Base-by-base conservation (phyloP, 2,329 filamentous ascomycete species). In the Beauveria varroae region DNA sequence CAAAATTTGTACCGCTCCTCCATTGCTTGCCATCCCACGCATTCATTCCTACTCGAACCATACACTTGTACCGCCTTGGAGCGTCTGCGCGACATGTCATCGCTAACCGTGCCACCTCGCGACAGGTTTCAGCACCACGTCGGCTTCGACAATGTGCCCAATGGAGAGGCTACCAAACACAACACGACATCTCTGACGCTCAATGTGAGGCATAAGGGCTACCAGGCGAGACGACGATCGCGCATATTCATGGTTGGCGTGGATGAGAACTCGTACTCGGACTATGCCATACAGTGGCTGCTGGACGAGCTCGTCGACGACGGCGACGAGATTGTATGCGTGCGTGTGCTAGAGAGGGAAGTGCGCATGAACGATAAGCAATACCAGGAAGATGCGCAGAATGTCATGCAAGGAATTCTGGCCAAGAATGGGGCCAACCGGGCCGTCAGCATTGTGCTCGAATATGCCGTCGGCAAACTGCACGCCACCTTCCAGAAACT, bases 231-330 rank as follows among this genome's bases (percentile, higher is more conserved):
- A 47, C 87, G 91, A 63, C 84, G 90, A 63, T 95, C 90, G 59
- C 86, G 93, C 58, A 96, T 91, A 9, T 96, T 96, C 68, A 86
- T 97, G 71, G 93, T 93, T 65, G 93, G 93, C 22, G 89, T 93
- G 20, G 93, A 96, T 74, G 90, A 93, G 69, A 92, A 96, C 68
- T 85, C 91, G 62, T 96, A 96, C 74, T 96, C 91, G 7, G 90
- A 96, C 64, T 95, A 93, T 74, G 93, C 93, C 18, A 79, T 97
- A 20, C 90, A 96, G 73, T 97, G 92, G 92, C 81, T 96, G 56
- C 84, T 97, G 44, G 91, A 96, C 68, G 91, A 96, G 75, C 81
- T 96, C 61, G 91, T 96, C 46, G 92, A 96, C 68, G 93, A 96
- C 69, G 92, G 93, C 20, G 93, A 97, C 71, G 91, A 96, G 74